These are phyloP conservation scores for Pseudopyrenochaeta lycopersici DNA, from an alignment of 2,329 filamentous ascomycete genomes.

Conservation along the genomic window DNA sequence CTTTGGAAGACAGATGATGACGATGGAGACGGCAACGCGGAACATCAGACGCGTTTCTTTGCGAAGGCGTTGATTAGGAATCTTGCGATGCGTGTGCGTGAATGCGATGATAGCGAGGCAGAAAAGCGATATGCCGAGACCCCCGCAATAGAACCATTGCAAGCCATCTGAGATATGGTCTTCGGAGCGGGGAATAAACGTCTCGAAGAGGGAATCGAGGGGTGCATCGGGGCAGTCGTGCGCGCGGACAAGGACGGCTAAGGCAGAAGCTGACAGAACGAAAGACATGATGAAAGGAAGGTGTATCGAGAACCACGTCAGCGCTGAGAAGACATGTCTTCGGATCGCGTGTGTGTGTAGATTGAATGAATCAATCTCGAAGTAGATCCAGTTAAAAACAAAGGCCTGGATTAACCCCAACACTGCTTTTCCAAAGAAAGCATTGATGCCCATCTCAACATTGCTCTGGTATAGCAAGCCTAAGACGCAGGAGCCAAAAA, in stretches of 20 bases:
- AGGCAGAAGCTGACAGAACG: conserved; percentile 66
- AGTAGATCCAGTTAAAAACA: conserved; percentile 70
- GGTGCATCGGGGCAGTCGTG: conserved; percentile 63
- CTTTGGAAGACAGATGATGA: conserved; percentile 65
- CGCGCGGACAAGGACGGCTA: conserved; percentile 67
- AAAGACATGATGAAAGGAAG: conserved; percentile 71
- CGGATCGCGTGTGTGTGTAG: conserved; percentile 70
- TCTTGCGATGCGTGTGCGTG: conserved; percentile 65
- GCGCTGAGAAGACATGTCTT: conserved; percentile 58
- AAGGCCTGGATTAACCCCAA: conserved; percentile 67
- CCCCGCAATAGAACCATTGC: conserved; percentile 71
- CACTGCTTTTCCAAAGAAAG: conserved; percentile 70
- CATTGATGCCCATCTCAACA: conserved; percentile 61
- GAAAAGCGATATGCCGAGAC: conserved; percentile 64
- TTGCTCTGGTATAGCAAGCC: conserved; percentile 68
- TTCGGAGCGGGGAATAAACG: conserved; percentile 61
- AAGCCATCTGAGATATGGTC: conserved; percentile 62
- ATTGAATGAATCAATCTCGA: conserved; percentile 68
- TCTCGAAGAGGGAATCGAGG: conserved; percentile 58
- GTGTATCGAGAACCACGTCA: conserved; percentile 66
- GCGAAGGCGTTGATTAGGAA: conserved; percentile 58
- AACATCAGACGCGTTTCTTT: conserved; percentile 63
- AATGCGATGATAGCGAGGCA: conserved; percentile 65
- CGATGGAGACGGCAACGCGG: conserved; percentile 59
- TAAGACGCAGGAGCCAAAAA: conserved; percentile 71